These are phyloP conservation scores for Mucor racemosus DNA, from an alignment of 371 early-diverging fungal species.

Conservation along the genomic window DNA sequence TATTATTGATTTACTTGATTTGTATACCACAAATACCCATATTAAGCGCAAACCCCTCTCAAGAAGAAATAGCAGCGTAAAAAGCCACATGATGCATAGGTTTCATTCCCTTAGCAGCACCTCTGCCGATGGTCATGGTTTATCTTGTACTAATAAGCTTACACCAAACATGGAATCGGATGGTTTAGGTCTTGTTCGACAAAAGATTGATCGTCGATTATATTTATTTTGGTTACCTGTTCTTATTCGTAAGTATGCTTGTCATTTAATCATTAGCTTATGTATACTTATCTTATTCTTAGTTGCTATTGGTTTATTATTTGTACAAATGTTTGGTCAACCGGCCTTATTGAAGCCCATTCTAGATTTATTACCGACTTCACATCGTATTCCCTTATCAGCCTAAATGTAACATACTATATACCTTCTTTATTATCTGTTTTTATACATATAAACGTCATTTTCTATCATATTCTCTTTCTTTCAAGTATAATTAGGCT, in stretches of 20 bases:
- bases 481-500: no score
- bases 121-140: neutral
- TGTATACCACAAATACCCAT: neutral
- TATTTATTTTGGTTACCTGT: slow-evolving; percentile 45
- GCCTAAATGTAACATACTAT: slow-evolving; percentile 1
- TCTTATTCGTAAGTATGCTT: slow-evolving; percentile 29
- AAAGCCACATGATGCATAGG: slow-evolving; percentile 24
- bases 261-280: neutral
- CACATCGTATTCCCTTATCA: slow-evolving; percentile 6
- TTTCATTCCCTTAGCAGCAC: slow-evolving; percentile 28
- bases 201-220: slow-evolving; percentile 35
- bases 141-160: neutral
- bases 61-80: slow-evolving; percentile 18
- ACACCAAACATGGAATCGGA: slow-evolving; percentile 29
- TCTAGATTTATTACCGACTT: slow-evolving; percentile 6
- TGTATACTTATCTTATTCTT: neutral
- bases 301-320: slow-evolving; percentile 21
- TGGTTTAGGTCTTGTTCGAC: slow-evolving; percentile 33
- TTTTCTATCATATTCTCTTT: neutral
- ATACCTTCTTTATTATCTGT: neutral
- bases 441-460: neutral
- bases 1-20: slow-evolving; percentile 12
- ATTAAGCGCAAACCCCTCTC: slow-evolving; percentile 14
- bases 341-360: slow-evolving; percentile 12
- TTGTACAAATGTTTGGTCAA: slow-evolving; percentile 19